phyloP scores from a whole-genome alignment of 2,329 filamentous ascomycete genomes.

The Leptographium wingfieldii region DNA sequence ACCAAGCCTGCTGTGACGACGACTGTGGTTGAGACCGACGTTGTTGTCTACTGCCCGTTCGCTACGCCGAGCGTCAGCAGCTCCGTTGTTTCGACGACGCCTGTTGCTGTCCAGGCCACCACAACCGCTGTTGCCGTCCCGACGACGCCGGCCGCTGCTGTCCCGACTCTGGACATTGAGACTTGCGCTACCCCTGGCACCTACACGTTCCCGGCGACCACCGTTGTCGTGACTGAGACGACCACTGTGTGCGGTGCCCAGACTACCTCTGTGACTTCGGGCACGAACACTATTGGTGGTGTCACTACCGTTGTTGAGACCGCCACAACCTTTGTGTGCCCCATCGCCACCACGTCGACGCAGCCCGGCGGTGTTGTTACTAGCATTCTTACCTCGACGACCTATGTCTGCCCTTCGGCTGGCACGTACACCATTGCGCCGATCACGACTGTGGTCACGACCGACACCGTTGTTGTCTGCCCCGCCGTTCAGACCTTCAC shows the following conservation, averaged over 20 bases:
- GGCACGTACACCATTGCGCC: slow-evolving; percentile 68
- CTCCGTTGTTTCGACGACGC: slow-evolving; percentile 12
- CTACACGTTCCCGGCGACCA: slow-evolving; percentile 66
- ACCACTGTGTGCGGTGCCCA: slow-evolving; percentile 55
- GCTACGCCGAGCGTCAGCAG: slow-evolving; percentile 23
- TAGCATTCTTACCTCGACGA: slow-evolving; percentile 52
- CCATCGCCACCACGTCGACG: slow-evolving; percentile 53
- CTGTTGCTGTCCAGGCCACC: slow-evolving; percentile 16
- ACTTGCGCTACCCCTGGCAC: slow-evolving; percentile 53
- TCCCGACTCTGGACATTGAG: slow-evolving; percentile 38
- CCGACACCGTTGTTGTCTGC: too few relatives aligned
- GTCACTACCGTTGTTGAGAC: slow-evolving; percentile 57
- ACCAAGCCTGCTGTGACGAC: slow-evolving; percentile 52
- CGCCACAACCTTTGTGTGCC: slow-evolving; percentile 56
- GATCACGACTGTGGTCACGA: slow-evolving; percentile 29
- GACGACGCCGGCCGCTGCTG: slow-evolving; percentile 8
- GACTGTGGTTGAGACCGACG: slow-evolving; percentile 56
- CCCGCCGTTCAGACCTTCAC: too few relatives aligned
- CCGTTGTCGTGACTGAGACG: slow-evolving; percentile 51
- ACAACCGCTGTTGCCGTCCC: slow-evolving; percentile 12
- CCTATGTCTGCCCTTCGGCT: slow-evolving; percentile 37
- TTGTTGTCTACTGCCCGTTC: slow-evolving; percentile 60
- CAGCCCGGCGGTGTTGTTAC: slow-evolving; percentile 44
- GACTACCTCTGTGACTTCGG: slow-evolving; percentile 47
- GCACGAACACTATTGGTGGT: slow-evolving; percentile 58